These are phyloP conservation scores for Fusarium anthophilum DNA, from an alignment of 2,329 filamentous ascomycete species.

Conservation along the genomic window DNA sequence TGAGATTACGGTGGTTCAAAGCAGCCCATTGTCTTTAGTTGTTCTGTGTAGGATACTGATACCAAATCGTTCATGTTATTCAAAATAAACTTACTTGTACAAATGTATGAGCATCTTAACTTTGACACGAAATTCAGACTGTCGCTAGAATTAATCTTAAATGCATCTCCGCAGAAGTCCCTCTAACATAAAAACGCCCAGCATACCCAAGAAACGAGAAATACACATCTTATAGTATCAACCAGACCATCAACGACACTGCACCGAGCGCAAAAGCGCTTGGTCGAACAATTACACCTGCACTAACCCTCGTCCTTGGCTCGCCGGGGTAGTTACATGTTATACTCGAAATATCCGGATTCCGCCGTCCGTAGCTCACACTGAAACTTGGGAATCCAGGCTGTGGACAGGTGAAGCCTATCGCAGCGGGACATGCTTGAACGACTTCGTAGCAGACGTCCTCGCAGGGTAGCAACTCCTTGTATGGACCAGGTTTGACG, in stretches of 20 bases:
- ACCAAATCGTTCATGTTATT: neutral
- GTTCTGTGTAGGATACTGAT: neutral
- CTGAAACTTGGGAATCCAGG: slow-evolving; percentile 47
- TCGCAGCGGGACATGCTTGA: slow-evolving; percentile 79
- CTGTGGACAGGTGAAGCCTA: slow-evolving; percentile 80
- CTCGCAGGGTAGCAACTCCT: slow-evolving; percentile 88
- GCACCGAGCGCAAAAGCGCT: slow-evolving; percentile 19
- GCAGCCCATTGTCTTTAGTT: neutral
- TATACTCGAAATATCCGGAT: slow-evolving; percentile 36
- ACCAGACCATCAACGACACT: slow-evolving; percentile 29
- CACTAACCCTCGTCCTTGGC: slow-evolving; percentile 44
- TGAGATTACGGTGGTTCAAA: neutral
- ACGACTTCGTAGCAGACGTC: slow-evolving; percentile 89
- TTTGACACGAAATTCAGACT: neutral
- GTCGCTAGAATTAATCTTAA: neutral
- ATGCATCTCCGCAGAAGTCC: slow-evolving; percentile 3
- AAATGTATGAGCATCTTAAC: neutral
- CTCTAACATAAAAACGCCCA: slow-evolving; percentile 20
- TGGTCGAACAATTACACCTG: slow-evolving; percentile 22
- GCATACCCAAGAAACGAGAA: slow-evolving; percentile 6
- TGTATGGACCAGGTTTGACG: slow-evolving; percentile 88
- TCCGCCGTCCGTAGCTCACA: slow-evolving; percentile 48
- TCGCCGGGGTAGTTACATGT: slow-evolving; percentile 53
- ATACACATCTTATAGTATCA: slow-evolving; percentile 25
- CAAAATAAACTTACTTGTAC: neutral